Base-by-base conservation (phyloP, 257 asterid genomes). In the Penstemon newberryi region DNA sequence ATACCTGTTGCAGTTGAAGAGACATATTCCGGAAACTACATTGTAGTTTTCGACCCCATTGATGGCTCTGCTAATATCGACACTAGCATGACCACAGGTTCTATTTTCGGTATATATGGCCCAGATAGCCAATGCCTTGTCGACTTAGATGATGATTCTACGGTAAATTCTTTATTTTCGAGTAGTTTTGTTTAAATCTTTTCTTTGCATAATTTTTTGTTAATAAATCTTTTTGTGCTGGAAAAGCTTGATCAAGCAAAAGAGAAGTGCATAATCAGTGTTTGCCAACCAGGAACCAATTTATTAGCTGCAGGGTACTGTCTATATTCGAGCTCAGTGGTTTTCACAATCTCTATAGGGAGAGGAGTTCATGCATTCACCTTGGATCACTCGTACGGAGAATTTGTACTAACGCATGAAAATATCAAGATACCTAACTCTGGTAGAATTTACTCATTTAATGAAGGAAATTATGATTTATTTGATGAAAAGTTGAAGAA, bases 201-300 rank as follows among this genome's bases (percentile, higher is more conserved):
- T 25, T 25, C 33, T 25, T 25, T 25, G 33, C 33, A 25, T 25
- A 25, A 25, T 25, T 25, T 25, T 25, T 25, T 25, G 33, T 25
- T 25, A 25, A 25, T 25, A 25, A 58, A 37, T 13, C 13, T 60
- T 38, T n/a, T 43, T 40, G 60, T 40, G 44, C 11, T 15, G 6
- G 6, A 13, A 70, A 80, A 89, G 98, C 93, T 89, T 51, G 90
- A 82, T 71, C 79, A 69, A 76, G 82, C 83, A 45, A 59, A 68
- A 50, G 78, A 83, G 78, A 82, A 83, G 81, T 86, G 98, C 77
- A 80, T 88, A 49, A 71, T 84, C 52, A 89, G 87, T 15, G 96
- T 89, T 56, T 89, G 97, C 72, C 97, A 89, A 63, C 96, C 96
- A 1, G 98, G 97, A n/a, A 83, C 82, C 81, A 92, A 89, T 79